Conservation (phyloP, 108 stramenopile species). For the Nitzschia palea region DNA sequence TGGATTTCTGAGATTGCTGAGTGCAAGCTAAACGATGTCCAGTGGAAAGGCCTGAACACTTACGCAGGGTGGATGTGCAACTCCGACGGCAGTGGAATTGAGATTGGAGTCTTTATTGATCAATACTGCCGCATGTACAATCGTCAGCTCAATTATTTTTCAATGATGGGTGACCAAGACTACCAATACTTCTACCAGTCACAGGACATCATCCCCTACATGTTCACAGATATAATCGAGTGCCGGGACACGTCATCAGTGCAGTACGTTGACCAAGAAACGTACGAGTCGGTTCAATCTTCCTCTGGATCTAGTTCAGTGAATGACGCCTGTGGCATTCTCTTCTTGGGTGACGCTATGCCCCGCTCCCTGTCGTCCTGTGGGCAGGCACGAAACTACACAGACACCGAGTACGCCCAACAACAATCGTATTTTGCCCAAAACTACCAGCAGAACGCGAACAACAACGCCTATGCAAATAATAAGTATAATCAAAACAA, state of each 20-base stretch:
- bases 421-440: background rate
- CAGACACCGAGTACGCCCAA: background rate
- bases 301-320: background rate
- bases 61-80: constrained; percentile 64
- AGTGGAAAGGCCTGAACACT: constrained; percentile 15
- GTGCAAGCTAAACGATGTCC: background rate
- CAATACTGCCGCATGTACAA: constrained; percentile 55
- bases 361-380: constrained; percentile 2
- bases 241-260: constrained; percentile 12
- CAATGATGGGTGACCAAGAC: constrained; percentile 7
- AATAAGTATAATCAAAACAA: background rate
- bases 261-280: constrained; percentile 15
- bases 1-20: constrained; percentile 14
- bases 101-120: constrained; percentile 66
- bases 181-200: constrained; percentile 17
- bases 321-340: constrained; percentile 8
- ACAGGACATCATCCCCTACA: constrained; percentile 13
- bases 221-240: constrained; percentile 19
- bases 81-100: constrained; percentile 55
- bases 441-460: background rate
- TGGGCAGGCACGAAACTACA: background rate
- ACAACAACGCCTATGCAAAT: background rate
- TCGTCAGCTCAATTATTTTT: background rate
- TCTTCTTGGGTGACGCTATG: constrained; percentile 8
- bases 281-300: background rate